These are phyloP conservation scores for Phytophthora melonis DNA, from an alignment of 352 stramenopile species.

Conservation along the genomic window DNA sequence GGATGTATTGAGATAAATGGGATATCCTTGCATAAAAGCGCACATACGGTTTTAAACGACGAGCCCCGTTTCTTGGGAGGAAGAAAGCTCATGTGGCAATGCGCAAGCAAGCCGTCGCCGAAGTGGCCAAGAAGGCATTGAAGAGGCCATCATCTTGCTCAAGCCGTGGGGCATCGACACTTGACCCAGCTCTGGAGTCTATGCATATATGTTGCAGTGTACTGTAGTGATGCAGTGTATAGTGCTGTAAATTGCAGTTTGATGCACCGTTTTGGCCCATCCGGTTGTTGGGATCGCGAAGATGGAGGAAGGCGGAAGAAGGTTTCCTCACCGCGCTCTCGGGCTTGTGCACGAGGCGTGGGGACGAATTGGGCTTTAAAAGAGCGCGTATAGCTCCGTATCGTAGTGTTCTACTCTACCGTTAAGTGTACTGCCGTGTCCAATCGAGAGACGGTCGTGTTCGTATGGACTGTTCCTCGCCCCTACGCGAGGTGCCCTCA, in stretches of 20 bases:
- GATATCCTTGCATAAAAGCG: not conserved
- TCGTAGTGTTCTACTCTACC: constrained; percentile 12
- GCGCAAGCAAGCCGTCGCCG: constrained; percentile 22
- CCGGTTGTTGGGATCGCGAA: constrained; percentile 2
- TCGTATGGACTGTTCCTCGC: constrained; percentile 21
- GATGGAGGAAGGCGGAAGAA: constrained; percentile 5
- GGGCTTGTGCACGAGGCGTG: not conserved
- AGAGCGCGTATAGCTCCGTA: constrained; percentile 5
- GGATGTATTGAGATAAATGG: not conserved
- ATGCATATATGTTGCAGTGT: not conserved
- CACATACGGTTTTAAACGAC: constrained; percentile 7
- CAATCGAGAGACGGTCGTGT: constrained; percentile 13
- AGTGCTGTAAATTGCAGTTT: not conserved
- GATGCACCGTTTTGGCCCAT: not conserved
- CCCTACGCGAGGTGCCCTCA: constrained; percentile 17
- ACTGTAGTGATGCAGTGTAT: not conserved
- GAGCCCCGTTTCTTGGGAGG: constrained; percentile 20
- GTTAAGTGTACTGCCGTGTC: not conserved
- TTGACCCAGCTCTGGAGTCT: not conserved
- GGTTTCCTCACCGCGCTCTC: constrained; percentile 19
- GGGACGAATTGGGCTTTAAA: not conserved
- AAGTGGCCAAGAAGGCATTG: not conserved
- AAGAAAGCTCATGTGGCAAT: constrained; percentile 19
- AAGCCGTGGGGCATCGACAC: not conserved
- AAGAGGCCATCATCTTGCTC: not conserved